Evolutionary conservation across 148 eudicot genomes (phyloP).

Genomic region (Camellia lanceoleosa): DNA sequence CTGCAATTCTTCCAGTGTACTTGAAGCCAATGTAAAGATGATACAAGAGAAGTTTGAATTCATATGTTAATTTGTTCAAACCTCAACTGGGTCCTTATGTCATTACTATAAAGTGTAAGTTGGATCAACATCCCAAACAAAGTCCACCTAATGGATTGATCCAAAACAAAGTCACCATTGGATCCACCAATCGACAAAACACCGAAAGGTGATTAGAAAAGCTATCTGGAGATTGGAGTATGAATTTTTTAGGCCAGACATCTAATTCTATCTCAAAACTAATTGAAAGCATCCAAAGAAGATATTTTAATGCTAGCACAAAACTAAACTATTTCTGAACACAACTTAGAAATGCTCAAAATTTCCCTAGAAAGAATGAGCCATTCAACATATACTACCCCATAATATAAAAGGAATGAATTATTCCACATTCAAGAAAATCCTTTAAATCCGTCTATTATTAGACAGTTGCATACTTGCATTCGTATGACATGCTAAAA

Average conservation of each 20-base stretch:
- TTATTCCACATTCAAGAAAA: neutral
- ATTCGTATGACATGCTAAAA: neutral
- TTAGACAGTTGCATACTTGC: neutral
- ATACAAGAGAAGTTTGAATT: neutral
- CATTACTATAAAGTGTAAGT: neutral
- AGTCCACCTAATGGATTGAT: neutral
- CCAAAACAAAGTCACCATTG: neutral
- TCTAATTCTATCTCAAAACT: neutral
- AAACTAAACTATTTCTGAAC: neutral
- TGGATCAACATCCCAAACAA: neutral
- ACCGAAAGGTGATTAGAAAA: neutral
- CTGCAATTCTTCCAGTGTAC: neutral
- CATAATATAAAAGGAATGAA: neutral
- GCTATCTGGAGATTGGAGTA: neutral
- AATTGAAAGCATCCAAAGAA: neutral
- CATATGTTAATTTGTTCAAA: neutral
- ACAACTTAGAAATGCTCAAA: neutral
- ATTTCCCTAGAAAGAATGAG: neutral
- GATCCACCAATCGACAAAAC: neutral
- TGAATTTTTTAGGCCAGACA: neutral
- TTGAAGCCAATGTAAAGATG: slow-evolving; percentile 5
- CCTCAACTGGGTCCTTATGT: neutral
- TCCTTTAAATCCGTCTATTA: neutral
- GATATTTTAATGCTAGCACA: neutral
- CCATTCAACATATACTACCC: neutral